phyloP scores from a whole-genome alignment of 2,329 filamentous ascomycete species.

The Fusarium sulawesiense region DNA sequence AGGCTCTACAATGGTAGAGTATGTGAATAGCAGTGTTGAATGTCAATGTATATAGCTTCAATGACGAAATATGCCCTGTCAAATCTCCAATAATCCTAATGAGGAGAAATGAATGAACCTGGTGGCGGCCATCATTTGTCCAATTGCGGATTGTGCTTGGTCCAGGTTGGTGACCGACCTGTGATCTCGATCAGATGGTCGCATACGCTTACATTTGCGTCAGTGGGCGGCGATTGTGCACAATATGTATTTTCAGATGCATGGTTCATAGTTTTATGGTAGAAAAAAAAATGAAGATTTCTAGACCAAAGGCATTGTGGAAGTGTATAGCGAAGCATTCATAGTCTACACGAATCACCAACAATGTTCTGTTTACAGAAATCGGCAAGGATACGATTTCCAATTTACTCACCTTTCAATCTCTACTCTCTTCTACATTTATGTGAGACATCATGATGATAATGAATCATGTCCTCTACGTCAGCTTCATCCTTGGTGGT shows the following conservation, averaged over 20 bases:
- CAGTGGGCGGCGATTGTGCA: not conserved
- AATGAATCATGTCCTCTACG: constrained; percentile 9
- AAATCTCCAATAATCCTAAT: not conserved
- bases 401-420: not conserved
- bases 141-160: constrained; percentile 8
- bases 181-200: constrained; percentile 13
- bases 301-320: too few relatives aligned
- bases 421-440: not conserved
- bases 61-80: constrained; percentile 8
- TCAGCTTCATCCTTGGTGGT: not conserved
- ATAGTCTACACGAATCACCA: too few relatives aligned
- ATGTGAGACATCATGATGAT: constrained; percentile 13
- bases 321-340: too few relatives aligned
- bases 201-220: not conserved
- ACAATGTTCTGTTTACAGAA: too few relatives aligned
- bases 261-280: not conserved
- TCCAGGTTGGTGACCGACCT: not conserved
- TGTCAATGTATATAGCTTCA: constrained; percentile 19
- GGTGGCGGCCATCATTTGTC: not conserved
- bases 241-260: not conserved
- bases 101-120: not conserved
- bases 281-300: too few relatives aligned
- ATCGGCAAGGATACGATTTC: too few relatives aligned
- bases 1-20: not conserved
- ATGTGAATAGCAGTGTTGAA: not conserved